A percentile compares a stretch with the other conserved stretches of the same genome.
phyloP scores from a whole-genome alignment of 495 filamentous ascomycete species.

The Thermothielavioides terrestris region DNA sequence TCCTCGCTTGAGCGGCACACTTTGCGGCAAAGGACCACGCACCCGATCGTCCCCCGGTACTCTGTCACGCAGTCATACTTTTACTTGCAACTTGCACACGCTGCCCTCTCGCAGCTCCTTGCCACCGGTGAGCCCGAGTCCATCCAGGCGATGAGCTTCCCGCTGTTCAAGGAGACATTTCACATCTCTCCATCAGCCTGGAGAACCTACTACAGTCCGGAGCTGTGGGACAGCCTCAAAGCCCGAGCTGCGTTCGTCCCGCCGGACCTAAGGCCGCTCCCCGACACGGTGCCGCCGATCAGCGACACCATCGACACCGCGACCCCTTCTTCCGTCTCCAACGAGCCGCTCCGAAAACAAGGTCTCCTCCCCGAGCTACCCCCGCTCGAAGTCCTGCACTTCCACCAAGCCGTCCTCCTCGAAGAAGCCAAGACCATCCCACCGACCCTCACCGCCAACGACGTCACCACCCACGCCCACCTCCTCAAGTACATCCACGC shows the following conservation, averaged over 20 bases:
- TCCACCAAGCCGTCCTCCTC: conserved; percentile 16
- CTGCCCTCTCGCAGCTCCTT: conserved; percentile 7
- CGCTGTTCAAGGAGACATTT: conserved; percentile 6
- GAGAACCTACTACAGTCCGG: conserved; percentile 10
- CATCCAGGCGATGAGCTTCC: conserved; percentile 10
- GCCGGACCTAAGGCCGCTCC: conserved; percentile 16
- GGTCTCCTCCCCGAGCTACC: conserved; percentile 18
- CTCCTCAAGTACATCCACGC: conserved; percentile 11
- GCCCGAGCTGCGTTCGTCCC: conserved; percentile 12
- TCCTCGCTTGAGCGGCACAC: conserved; percentile 5
- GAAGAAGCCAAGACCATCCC: conserved; percentile 11
- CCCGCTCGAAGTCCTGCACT: conserved; percentile 12
- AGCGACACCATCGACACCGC: background rate
- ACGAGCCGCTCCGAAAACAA: background rate
- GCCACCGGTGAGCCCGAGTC: background rate
- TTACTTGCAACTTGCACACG: conserved; percentile 15
- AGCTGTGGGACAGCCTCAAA: conserved; percentile 12
- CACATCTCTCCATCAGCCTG: conserved; percentile 8
- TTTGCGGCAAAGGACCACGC: conserved; percentile 3
- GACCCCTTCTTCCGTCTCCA: background rate
- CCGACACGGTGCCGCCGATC: background rate
- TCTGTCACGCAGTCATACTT: conserved; percentile 18
- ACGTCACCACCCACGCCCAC: conserved; percentile 5
- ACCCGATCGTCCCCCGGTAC: conserved; percentile 1
- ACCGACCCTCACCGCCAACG: background rate